phyloP scores from a whole-genome alignment of 2,329 filamentous ascomycete species.

The Scedosporium minutisporum region DNA sequence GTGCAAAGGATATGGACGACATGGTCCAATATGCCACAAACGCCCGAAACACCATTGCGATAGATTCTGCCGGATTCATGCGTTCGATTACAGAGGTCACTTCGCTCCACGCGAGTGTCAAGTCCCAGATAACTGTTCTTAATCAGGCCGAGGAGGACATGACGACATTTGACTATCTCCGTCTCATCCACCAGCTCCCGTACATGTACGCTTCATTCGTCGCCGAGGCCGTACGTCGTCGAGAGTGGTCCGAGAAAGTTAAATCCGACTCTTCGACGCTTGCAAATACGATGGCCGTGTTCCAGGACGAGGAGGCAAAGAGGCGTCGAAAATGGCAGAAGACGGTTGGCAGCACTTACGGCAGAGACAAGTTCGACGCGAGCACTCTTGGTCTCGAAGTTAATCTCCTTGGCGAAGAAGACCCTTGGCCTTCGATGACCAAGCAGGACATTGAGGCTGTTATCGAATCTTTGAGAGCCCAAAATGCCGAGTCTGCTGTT shows the following conservation, averaged over 20 bases:
- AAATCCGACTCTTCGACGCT: slow-evolving; percentile 76
- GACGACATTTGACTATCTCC: slow-evolving; percentile 71
- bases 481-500: slow-evolving; percentile 56
- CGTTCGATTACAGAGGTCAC: slow-evolving; percentile 74
- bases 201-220: slow-evolving; percentile 84
- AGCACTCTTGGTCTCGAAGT: slow-evolving; percentile 73
- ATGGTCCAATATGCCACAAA: slow-evolving; percentile 50
- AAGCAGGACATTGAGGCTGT: slow-evolving; percentile 72
- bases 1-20: slow-evolving; percentile 51
- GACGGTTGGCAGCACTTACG: slow-evolving; percentile 66
- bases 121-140: slow-evolving; percentile 60
- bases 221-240: slow-evolving; percentile 73
- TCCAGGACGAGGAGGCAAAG: slow-evolving; percentile 87
- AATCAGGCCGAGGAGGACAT: slow-evolving; percentile 66
- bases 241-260: slow-evolving; percentile 88
- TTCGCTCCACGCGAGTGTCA: slow-evolving; percentile 61
- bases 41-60: slow-evolving; percentile 57
- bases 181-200: slow-evolving; percentile 72
- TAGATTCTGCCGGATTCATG: slow-evolving; percentile 64
- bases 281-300: slow-evolving; percentile 84
- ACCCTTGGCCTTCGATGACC: slow-evolving; percentile 67
- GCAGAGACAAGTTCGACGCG: slow-evolving; percentile 54
- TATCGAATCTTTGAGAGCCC: slow-evolving; percentile 52
- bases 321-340: slow-evolving; percentile 86
- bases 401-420: slow-evolving; percentile 70